Conservation (phyloP, 2,329 filamentous ascomycete species). For the Monascus ruber region DNA sequence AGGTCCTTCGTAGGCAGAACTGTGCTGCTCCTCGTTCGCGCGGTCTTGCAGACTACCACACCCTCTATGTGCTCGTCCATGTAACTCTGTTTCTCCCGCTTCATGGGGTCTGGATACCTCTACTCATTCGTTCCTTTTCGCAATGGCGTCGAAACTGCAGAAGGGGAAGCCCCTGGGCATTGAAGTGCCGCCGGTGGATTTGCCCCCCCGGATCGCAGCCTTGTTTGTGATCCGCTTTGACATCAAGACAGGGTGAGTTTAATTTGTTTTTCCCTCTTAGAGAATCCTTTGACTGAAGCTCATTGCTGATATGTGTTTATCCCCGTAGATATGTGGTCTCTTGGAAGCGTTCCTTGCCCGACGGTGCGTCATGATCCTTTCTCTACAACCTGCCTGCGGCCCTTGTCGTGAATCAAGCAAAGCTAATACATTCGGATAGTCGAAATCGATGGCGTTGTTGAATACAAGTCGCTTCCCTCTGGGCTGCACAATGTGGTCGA, state of each 20-base stretch:
- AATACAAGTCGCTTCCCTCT: constrained; percentile 93
- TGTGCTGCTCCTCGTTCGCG: too few species aligned
- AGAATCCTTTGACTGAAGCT: neutral
- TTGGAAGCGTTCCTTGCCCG: constrained; percentile 66
- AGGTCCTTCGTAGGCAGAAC: too few species aligned
- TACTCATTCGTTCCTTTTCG: constrained; percentile 2
- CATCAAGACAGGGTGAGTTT: constrained; percentile 68
- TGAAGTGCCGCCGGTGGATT: constrained; percentile 24
- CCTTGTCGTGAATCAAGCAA: neutral
- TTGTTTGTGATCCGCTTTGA: constrained; percentile 87
- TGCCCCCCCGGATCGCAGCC: constrained; percentile 51
- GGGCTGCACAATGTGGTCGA: constrained; percentile 79
- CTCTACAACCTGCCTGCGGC: neutral
- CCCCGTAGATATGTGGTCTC: constrained; percentile 60
- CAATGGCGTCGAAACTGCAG: constrained; percentile 19
- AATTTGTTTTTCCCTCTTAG: neutral
- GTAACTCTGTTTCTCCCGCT: constrained; percentile 1
- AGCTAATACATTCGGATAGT: constrained; percentile 24
- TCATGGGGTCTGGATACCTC: constrained; percentile 12
- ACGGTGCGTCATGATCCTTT: constrained; percentile 39
- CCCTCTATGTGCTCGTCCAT: too few species aligned
- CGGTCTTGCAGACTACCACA: too few species aligned
- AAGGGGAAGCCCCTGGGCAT: constrained; percentile 21
- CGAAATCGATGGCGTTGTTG: constrained; percentile 70
- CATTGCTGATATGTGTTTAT: neutral